Evolutionary conservation across 306 rosid genomes (phyloP), one percentile per base, ranked within the genome.

Genomic region (Mimosa bimucronata): DNA sequence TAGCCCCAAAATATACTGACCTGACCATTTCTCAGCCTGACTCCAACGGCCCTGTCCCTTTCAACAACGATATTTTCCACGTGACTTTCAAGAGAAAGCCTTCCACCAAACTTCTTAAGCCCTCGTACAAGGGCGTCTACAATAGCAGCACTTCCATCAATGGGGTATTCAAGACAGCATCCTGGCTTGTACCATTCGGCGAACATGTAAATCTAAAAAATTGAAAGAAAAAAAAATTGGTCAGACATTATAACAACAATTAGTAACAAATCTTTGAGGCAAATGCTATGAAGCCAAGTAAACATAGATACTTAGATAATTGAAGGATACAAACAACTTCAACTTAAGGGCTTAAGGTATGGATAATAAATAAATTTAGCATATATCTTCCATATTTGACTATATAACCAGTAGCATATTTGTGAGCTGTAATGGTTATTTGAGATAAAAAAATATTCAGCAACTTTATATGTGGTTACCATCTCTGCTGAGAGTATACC

Each of bases 181-280:
- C 97, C 97, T n/a, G 97, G 92, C 86, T 91, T 94, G 86, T 92
- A 92, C 98, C 98, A 94, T 78, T 94, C 98, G 29, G 97, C 97
- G 86, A 94, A 91, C 98, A 94, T 92, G 83, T 92, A 92, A 74
- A 94, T 75, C 98, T 92, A 89, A 81, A 82, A 79, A 70, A 9
- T 60, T 44, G 66, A 67, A 65, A 9, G 12, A 13, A 16, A 9
- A 64, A 79, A 9, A 44, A 53, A 18, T 1, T 48, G 77, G 23
- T 72, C 62, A 29, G 84, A 60, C 66, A 77, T 37, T 58, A 52
- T 23, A 38, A 26, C 71, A 75, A 2, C 40, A 77, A 57, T 16
- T 50, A 79, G 53, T 60, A 2, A 48, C 34, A 57, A 67, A 67
- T 15, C 41, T 23, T 3, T 2, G 23, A 7, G n/a, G 40, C 38